Percentiles rank a stretch among this genome's conserved stretches.
These are phyloP conservation scores for Eucalyptus cloeziana DNA, from an alignment of 345 rosid species.

Conservation along the genomic window DNA sequence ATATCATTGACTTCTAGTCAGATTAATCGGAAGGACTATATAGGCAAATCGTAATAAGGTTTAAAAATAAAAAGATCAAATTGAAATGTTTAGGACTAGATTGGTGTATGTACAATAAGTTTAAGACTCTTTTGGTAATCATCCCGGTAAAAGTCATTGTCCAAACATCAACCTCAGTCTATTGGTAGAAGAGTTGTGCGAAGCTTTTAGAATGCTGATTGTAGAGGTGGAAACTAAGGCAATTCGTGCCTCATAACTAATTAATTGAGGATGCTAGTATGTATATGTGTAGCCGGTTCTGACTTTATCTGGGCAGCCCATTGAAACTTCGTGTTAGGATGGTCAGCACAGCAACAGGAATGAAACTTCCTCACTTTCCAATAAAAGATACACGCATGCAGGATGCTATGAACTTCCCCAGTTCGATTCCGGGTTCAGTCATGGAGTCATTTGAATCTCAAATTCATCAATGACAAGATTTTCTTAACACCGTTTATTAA, in stretches of 20 bases:
- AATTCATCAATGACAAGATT: not conserved
- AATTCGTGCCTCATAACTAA: not conserved
- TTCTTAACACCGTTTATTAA: not conserved
- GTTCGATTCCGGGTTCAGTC: not conserved
- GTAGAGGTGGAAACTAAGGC: not conserved
- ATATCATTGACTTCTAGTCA: fast-evolving
- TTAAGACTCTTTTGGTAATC: not conserved
- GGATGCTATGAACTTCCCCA: not conserved
- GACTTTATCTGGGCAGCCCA: not conserved
- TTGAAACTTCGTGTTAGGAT: not conserved
- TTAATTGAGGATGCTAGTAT: not conserved
- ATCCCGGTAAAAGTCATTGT: not conserved
- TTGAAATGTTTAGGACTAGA: too few relatives aligned
- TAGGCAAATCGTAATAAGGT: fast-evolving
- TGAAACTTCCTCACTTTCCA: not conserved
- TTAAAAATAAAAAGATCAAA: fast-evolving
- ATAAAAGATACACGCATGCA: not conserved
- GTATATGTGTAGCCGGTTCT: not conserved
- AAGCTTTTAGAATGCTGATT: not conserved
- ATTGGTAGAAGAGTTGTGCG: fast-evolving
- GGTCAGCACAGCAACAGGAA: not conserved
- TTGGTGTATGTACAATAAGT: fast-evolving
- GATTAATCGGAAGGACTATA: fast-evolving
- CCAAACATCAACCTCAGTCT: not conserved
- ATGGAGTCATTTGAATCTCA: not conserved